Conservation (phyloP, 441 rosid genomes). For the Mallotus repandus region DNA sequence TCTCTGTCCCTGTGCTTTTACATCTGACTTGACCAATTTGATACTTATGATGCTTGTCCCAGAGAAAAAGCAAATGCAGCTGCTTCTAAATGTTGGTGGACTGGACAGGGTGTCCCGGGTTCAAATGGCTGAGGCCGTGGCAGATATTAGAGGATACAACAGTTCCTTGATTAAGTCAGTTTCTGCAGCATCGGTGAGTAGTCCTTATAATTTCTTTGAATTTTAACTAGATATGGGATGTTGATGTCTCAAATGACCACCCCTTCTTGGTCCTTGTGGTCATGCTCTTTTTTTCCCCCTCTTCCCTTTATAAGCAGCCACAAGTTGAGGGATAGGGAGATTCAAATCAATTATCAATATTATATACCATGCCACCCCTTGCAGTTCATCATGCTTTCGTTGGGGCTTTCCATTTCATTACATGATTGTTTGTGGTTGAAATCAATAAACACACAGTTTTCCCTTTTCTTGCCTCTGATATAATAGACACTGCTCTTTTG, state of each 20-base stretch:
- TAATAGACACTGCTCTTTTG: background rate
- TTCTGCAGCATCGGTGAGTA: slow-evolving; percentile 68
- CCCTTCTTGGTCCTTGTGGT: background rate
- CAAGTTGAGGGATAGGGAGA: background rate
- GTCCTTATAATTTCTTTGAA: slow-evolving; percentile 9
- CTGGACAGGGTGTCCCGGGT: slow-evolving; percentile 79
- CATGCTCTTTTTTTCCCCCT: background rate
- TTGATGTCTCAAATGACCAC: background rate
- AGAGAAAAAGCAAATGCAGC: slow-evolving; percentile 63
- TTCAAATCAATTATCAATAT: background rate
- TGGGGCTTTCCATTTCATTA: background rate
- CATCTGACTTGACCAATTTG: slow-evolving; percentile 1
- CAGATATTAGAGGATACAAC: slow-evolving; percentile 57
- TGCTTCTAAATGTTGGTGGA: slow-evolving; percentile 77
- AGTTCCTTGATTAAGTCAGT: slow-evolving; percentile 57
- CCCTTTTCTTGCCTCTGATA: background rate
- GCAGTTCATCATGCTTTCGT: background rate
- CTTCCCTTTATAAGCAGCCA: background rate
- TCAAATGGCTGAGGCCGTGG: slow-evolving; percentile 85
- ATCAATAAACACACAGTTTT: background rate
- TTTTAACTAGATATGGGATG: background rate
- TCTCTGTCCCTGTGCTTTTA: background rate
- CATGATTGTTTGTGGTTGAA: background rate
- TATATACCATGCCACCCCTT: background rate
- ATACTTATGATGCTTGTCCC: slow-evolving; percentile 23